Evolutionary conservation across 306 rosid genomes (phyloP).

Genomic region (Castanopsis chinensis): DNA sequence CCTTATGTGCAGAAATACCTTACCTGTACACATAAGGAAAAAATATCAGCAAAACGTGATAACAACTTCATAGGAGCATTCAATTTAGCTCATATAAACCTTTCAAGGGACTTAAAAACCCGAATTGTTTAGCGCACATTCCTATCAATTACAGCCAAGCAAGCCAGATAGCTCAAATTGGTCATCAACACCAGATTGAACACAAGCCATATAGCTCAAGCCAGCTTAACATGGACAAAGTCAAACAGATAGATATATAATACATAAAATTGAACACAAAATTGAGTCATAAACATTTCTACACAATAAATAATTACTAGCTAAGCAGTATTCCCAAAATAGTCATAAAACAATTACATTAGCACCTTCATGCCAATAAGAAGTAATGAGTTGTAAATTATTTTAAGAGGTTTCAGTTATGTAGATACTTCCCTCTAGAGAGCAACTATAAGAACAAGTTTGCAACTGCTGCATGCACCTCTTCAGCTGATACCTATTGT

Average conservation of each 20-base stretch:
- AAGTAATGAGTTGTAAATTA: not conserved
- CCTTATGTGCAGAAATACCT: not conserved
- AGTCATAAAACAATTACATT: not conserved
- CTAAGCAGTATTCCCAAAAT: not conserved
- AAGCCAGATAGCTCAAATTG: not conserved
- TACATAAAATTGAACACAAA: not conserved
- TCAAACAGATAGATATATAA: not conserved
- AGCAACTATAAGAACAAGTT: not conserved
- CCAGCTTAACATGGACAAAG: not conserved
- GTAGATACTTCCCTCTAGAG: too few relatives aligned
- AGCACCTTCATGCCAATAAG: not conserved
- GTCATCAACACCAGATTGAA: too few relatives aligned
- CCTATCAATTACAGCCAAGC: not conserved
- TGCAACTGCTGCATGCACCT: not conserved
- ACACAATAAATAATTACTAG: not conserved
- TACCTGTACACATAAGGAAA: constrained; percentile 75
- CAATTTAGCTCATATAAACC: not conserved
- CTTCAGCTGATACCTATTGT: not conserved
- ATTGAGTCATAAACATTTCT: not conserved
- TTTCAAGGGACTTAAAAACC: too few relatives aligned
- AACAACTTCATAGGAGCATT: constrained; percentile 49
- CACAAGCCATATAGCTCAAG: not conserved
- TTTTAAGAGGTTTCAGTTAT: not conserved
- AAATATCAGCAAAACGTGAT: constrained; percentile 77
- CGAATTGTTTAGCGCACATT: too few relatives aligned